Evolutionary conservation across 129 eudicot species (phyloP).

Genomic region (Erigeron canadensis): DNA sequence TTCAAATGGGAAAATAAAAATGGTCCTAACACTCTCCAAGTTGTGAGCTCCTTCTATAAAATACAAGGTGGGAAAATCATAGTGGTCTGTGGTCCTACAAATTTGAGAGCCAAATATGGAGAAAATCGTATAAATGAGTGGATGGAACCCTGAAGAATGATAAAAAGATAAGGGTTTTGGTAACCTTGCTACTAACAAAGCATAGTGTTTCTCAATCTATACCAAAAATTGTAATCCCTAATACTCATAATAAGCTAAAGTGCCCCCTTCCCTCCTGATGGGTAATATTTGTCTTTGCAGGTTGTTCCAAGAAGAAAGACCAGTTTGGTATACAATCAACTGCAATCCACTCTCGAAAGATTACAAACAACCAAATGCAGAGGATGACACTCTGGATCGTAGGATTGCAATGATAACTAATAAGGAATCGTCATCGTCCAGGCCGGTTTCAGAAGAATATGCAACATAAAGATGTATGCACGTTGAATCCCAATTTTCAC

Average conservation of each 20-base stretch:
- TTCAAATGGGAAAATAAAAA: too few species aligned
- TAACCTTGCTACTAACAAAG: too few species aligned
- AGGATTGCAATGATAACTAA: constrained; percentile 62
- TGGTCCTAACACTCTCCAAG: too few species aligned
- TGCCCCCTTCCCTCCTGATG: not conserved
- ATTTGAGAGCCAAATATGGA: too few species aligned
- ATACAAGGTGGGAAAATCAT: too few species aligned
- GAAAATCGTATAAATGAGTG: too few species aligned
- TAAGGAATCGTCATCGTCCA: constrained; percentile 20
- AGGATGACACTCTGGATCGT: constrained; percentile 32
- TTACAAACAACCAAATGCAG: constrained; percentile 47
- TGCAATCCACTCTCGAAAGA: constrained; percentile 79
- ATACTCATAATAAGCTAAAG: not conserved
- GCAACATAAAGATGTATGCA: constrained; percentile 30
- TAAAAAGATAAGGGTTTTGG: too few species aligned
- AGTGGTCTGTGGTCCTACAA: too few species aligned
- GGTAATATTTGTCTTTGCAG: constrained; percentile 39
- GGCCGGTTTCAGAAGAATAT: constrained; percentile 38
- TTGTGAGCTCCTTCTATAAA: too few species aligned
- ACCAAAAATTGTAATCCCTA: too few species aligned
- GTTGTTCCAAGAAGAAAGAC: constrained; percentile 84
- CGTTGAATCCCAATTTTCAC: not conserved
- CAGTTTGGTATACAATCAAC: constrained; percentile 84
- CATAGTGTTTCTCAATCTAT: too few species aligned
- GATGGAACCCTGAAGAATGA: too few species aligned